Conservation (phyloP, 306 rosid genomes). For the Sindora glabra region DNA sequence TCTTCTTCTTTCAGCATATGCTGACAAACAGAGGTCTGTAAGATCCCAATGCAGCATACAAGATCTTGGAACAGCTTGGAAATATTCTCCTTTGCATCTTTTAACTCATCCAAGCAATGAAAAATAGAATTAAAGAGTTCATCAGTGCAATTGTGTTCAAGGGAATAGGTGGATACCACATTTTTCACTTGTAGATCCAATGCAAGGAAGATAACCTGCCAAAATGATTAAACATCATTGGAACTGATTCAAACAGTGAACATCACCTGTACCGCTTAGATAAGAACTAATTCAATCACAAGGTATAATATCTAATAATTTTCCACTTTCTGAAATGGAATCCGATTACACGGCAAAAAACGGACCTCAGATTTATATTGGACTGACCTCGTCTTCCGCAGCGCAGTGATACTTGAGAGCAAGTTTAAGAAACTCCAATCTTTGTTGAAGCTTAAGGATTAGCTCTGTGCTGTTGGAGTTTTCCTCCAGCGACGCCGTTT, state of each 20-base stretch:
- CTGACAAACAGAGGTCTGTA: slow-evolving; percentile 47
- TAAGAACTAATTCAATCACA: neutral
- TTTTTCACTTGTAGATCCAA: slow-evolving; percentile 62
- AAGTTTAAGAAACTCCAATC: slow-evolving; percentile 67
- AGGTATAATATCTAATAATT: too few species aligned
- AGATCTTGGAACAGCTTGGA: slow-evolving; percentile 64
- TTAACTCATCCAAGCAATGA: slow-evolving; percentile 42
- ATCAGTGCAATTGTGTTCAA: slow-evolving; percentile 59
- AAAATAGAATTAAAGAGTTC: slow-evolving; percentile 55
- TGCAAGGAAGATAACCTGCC: slow-evolving; percentile 73
- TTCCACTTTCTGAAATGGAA: too few species aligned
- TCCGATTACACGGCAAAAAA: too few species aligned
- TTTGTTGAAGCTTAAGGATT: slow-evolving; percentile 32
- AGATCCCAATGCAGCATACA: slow-evolving; percentile 52
- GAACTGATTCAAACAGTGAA: neutral
- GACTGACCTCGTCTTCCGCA: slow-evolving; percentile 78
- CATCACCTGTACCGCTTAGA: neutral
- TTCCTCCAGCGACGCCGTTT: slow-evolving; percentile 35
- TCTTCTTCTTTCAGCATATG: slow-evolving; percentile 94
- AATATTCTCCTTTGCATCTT: slow-evolving; percentile 28
- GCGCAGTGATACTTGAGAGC: slow-evolving; percentile 61
- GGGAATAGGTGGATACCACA: slow-evolving; percentile 57
- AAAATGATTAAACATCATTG: neutral
- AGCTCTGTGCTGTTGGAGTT: slow-evolving; percentile 12
- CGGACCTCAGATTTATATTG: neutral